Conservation (phyloP, 192 early-diverging fungal species). For the Coemansia sp. region DNA sequence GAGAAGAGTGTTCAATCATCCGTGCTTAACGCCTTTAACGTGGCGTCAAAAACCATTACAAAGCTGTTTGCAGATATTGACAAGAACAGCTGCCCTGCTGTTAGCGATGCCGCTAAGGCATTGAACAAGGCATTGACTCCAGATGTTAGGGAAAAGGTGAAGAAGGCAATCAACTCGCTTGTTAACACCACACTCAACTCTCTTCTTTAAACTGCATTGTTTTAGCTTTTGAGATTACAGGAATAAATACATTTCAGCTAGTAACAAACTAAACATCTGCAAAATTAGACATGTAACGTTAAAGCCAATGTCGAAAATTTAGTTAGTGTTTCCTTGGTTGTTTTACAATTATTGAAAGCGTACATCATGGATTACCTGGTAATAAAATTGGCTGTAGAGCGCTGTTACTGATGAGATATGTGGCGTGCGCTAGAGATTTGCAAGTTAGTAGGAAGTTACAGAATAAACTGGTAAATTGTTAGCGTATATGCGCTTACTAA, state of each 20-base stretch:
- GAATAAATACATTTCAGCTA: no score
- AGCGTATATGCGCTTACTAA: no score
- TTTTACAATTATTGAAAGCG: not conserved
- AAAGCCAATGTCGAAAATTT: no score
- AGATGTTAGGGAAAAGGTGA: constrained; percentile 47
- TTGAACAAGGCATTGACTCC: constrained; percentile 50
- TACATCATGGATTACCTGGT: no score
- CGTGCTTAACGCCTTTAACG: constrained; percentile 18
- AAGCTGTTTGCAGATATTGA: constrained; percentile 37
- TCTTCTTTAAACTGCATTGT: constrained; percentile 21
- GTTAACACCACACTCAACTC: constrained; percentile 46
- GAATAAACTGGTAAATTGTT: no score
- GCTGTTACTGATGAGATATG: no score
- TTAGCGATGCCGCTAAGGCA: constrained; percentile 34
- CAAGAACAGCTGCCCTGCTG: constrained; percentile 39
- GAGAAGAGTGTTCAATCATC: constrained; percentile 21
- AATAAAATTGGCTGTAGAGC: no score
- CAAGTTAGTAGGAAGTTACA: no score
- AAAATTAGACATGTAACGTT: not conserved
- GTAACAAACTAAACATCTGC: not conserved
- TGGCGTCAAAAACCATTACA: constrained; percentile 20
- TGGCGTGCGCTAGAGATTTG: no score
- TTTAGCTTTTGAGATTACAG: not conserved
- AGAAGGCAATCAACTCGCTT: constrained; percentile 48
- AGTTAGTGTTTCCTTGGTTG: no score